These are phyloP conservation scores for Chlamydomonas applanata DNA, from an alignment of 139 green algal species.

Conservation along the genomic window DNA sequence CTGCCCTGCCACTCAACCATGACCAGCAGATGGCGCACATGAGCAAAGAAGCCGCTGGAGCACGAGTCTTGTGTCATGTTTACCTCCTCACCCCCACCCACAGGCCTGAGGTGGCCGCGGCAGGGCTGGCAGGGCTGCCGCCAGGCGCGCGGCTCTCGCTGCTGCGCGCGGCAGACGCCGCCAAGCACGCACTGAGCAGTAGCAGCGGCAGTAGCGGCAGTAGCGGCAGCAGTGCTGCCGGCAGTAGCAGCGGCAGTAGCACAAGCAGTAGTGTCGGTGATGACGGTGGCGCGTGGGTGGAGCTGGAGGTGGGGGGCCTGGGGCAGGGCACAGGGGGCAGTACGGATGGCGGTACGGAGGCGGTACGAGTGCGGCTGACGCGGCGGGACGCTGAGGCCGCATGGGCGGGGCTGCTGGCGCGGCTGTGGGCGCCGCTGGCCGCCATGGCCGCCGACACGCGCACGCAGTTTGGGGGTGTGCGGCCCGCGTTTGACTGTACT, in stretches of 20 bases:
- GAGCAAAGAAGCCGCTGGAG: too few relatives aligned
- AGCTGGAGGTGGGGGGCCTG: not conserved
- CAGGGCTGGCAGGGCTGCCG: not conserved
- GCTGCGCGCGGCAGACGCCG: slow-evolving; percentile 32
- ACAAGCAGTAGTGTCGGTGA: slow-evolving; percentile 3
- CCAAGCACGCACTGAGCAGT: slow-evolving; percentile 37
- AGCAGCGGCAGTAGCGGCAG: not conserved
- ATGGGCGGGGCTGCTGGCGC: slow-evolving; percentile 30
- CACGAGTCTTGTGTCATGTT: too few relatives aligned
- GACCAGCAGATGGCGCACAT: too few relatives aligned
- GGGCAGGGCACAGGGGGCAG: not conserved
- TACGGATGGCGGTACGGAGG: not conserved
- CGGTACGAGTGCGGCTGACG: slow-evolving; percentile 10
- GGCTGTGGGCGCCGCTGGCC: slow-evolving; percentile 52
- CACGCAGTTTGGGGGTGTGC: slow-evolving; percentile 18
- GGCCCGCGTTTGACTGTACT: not conserved
- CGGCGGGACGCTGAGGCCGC: slow-evolving; percentile 20
- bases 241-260: slow-evolving; percentile 6
- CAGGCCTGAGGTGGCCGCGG: slow-evolving; percentile 10
- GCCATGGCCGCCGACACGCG: slow-evolving; percentile 11
- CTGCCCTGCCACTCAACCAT: too few relatives aligned
- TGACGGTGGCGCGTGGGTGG: not conserved
- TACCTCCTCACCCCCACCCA: not conserved
- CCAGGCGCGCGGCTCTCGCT: not conserved
- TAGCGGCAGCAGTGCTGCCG: not conserved